Evolutionary conservation across 2,329 filamentous ascomycete genomes (phyloP).

Genomic region (Colletotrichum navitas): DNA sequence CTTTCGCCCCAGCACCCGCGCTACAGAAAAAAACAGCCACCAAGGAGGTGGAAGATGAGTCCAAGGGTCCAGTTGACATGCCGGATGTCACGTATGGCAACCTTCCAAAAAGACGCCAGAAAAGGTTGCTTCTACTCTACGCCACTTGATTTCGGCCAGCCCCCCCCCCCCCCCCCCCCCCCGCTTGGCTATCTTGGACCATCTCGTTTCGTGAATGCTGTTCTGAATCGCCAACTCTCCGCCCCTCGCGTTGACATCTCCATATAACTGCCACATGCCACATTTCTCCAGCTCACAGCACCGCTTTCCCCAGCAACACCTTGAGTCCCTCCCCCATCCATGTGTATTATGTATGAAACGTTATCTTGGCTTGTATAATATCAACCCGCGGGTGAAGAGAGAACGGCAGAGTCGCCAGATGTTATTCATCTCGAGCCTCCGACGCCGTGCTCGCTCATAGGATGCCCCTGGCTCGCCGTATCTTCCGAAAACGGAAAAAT

Average conservation of each 20-base stretch:
- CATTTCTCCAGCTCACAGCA: neutral
- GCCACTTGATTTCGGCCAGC: conserved; percentile 12
- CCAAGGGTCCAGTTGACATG: neutral
- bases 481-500: conserved; percentile 13
- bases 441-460: neutral
- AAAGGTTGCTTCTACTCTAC: neutral
- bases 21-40: no score
- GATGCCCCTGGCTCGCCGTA: neutral
- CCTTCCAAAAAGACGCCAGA: neutral
- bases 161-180: neutral
- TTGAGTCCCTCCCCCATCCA: neutral
- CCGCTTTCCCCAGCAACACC: conserved; percentile 10
- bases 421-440: conserved; percentile 27
- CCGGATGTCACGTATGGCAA: conserved; percentile 2
- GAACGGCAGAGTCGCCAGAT: neutral
- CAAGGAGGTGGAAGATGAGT: neutral
- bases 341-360: conserved; percentile 5
- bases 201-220: conserved; percentile 13
- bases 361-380: conserved; percentile 17
- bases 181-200: conserved; percentile 11
- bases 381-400: neutral
- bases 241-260: neutral
- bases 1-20: neutral
- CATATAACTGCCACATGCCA: conserved; percentile 24
- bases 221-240: conserved; percentile 10